phyloP scores from a whole-genome alignment of 495 filamentous ascomycete species.

The Choiromyces venosus region DNA sequence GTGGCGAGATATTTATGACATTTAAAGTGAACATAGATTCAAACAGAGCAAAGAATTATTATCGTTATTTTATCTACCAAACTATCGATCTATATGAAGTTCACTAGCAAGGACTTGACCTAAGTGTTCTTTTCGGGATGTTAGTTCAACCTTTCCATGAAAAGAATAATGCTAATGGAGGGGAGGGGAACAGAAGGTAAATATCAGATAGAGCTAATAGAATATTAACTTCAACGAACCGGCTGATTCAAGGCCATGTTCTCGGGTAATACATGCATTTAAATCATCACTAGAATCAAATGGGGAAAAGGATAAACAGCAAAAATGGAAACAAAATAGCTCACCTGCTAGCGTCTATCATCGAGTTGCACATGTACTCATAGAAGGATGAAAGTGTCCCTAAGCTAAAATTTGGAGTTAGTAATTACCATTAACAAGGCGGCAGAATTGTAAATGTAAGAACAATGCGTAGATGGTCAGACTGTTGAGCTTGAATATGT shows the following conservation, averaged over 20 bases:
- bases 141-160: background rate
- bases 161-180: background rate
- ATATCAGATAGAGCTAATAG: slow-evolving; percentile 5
- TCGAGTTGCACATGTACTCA: background rate
- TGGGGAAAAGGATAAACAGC: background rate
- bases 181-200: background rate
- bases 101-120: background rate
- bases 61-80: background rate
- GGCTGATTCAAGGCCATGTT: slow-evolving; percentile 32
- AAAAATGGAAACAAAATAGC: background rate
- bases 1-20: background rate
- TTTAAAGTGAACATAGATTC: background rate
- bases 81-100: background rate
- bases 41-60: background rate
- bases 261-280: slow-evolving; percentile 40
- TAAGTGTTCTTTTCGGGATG: background rate
- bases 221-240: slow-evolving; percentile 30
- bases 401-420: background rate
- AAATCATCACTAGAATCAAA: slow-evolving; percentile 33
- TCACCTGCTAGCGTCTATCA: slow-evolving; percentile 13
- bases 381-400: slow-evolving; percentile 1
- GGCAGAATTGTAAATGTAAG: background rate
- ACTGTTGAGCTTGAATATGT: slow-evolving; percentile 38
- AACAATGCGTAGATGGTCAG: slow-evolving; percentile 22
- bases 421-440: background rate